Evolutionary conservation across 768 basidiomycete species (phyloP), one percentile per base, ranked within the genome.

Genomic region (Tricholomella constricta): DNA sequence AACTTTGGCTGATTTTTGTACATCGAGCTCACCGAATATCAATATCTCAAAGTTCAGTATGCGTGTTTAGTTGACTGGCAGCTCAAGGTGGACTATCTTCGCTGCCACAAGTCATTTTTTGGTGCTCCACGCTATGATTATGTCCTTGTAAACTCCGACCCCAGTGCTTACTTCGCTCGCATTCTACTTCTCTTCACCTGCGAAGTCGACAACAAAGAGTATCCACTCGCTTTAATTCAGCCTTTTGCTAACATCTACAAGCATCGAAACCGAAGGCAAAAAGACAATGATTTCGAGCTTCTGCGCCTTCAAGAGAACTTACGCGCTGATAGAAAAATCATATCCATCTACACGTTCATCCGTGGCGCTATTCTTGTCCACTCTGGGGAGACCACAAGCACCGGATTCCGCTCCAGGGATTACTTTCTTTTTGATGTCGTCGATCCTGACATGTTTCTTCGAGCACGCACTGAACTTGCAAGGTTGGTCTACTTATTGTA

Each of bases 21-120:
- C 14, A 8, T 50, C 23, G n/a, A 69, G 63, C 57, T 71, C 6
- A 56, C 47, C 3, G 62, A 65, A 26, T 55, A 66, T 36, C 42
- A 34, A 5, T 68, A 53, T 37, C 50, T 73, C 22, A 64, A 57
- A 42, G 49, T 70, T 14, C 54, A 62, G 22, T 73, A 69, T 55
- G 60, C 54, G 12, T 70, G 63, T 0, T 46, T 31, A 1, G 50
- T 67, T 9, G 58, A 69, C 54, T 75, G 71, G 72, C 25, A 44
- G 8, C 23, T 57, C 19, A 52, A 51, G 3, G 62, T 57, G 1
- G 65, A 76, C 48, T 57, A 66, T 26, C 57, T 76, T 1, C 52
- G 55, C 2, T 69, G 63, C 55, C 72, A 65, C 46, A 68, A 70
- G 7, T 43, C 38, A 0, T 76, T 75, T 52, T 58, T 63, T 35